A percentile compares a stretch with the other conserved stretches of the same genome.
These are phyloP conservation scores for Schizophyllum commune DNA, from an alignment of 1,284 basidiomycete species.

Conservation along the genomic window DNA sequence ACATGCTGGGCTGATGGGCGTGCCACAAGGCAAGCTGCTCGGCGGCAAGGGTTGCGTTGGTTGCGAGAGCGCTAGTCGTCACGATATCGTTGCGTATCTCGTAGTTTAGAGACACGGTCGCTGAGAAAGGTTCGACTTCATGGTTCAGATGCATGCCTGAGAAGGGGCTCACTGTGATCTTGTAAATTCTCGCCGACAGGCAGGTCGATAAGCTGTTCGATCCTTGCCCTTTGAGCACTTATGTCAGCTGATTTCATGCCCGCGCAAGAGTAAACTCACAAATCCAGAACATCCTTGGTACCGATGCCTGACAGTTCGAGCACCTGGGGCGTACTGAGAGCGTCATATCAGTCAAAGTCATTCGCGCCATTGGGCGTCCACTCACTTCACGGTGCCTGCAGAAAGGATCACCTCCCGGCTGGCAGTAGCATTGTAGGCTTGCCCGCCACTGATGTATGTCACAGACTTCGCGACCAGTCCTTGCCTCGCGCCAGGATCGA, in stretches of 20 bases:
- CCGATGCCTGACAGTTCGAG: conserved; percentile 11
- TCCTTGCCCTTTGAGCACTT: too few species aligned
- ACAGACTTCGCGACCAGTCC: neutral
- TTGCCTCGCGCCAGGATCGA: neutral
- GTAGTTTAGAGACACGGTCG: neutral
- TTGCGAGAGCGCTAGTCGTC: neutral
- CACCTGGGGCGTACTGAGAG: conserved; percentile 8
- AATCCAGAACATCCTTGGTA: neutral
- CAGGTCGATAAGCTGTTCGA: neutral
- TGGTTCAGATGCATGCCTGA: neutral
- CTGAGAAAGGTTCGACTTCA: neutral
- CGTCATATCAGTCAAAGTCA: neutral
- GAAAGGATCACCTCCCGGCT: conserved; percentile 6
- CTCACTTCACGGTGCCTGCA: conserved; percentile 1
- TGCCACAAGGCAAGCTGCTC: neutral
- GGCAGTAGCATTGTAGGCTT: neutral
- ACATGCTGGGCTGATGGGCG: neutral
- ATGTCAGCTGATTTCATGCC: too few species aligned
- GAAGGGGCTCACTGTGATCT: neutral
- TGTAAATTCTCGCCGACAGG: neutral
- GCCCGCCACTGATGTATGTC: neutral
- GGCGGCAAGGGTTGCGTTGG: neutral
- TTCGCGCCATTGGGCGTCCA: neutral
- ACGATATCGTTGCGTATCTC: neutral
- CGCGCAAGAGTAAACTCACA: neutral